Conservation (phyloP, 345 rosid species). For the Nasturtium officinale region DNA sequence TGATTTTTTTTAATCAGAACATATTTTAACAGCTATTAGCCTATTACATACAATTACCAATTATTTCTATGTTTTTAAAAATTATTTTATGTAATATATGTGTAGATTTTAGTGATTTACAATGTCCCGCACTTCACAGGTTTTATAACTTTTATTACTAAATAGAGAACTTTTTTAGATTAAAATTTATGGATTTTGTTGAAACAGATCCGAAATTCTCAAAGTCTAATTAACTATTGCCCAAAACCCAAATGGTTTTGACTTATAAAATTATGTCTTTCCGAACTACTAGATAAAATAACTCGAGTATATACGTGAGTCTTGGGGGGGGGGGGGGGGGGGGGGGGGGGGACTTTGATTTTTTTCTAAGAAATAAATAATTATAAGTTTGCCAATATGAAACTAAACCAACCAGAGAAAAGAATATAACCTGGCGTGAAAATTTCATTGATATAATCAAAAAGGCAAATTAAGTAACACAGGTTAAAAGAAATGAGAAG, state of each 20-base stretch:
- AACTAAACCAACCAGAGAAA: no score
- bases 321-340: no score
- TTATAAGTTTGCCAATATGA: background rate
- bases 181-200: background rate
- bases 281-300: background rate
- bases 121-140: background rate
- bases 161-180: background rate
- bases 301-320: background rate
- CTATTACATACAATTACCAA: background rate
- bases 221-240: background rate
- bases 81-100: background rate
- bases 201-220: background rate
- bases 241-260: constrained; percentile 4
- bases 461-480: background rate
- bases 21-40: background rate
- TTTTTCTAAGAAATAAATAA: no score
- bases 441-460: background rate
- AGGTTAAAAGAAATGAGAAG: background rate
- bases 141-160: background rate
- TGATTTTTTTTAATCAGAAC: no score
- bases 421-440: background rate
- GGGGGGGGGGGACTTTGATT: no score
- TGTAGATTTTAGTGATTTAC: background rate
- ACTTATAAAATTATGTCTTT: background rate
- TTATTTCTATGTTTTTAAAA: no score